Evolutionary conservation across 1,284 basidiomycete genomes (phyloP), one percentile per base, ranked within the genome.

Genomic region (Pascua guehoae): DNA sequence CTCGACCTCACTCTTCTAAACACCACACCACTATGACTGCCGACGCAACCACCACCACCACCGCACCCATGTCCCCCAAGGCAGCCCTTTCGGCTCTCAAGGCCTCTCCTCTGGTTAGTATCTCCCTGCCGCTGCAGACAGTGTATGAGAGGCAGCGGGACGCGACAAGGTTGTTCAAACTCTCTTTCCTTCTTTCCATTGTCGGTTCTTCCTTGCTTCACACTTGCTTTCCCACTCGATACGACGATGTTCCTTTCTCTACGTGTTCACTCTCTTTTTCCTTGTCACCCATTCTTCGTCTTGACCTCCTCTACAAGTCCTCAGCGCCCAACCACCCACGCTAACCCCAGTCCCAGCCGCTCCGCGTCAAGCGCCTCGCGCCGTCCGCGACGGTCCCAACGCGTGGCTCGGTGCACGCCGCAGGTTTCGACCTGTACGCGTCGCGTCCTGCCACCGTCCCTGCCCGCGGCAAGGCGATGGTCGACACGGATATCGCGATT

Each of bases 391-490:
- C 79, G 59, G 73, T 94, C 40, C 96, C 96, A 0, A 95, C 90
- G 10, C 85, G 93, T 56, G 96, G 96, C 1, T 93, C 89, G 8
- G 78, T 86, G 0, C 79, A 88, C 39, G 85, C 95, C 1, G 96
- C 96, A 8, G 96, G 96, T 3, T 98, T 98, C 72, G 96, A 99
- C 76, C 81, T 99, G 42, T 96, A 93, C 78, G 88, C 73, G 7
- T 90, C 91, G 0, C 91, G 93, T 73, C 80, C 81, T 50, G 89
- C 88, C 70, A 75, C 81, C 9, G 84, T 96, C 24, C 89, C 91
- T 10, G 89, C 90, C 2, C 85, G 82, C 51, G 92, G 91, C 54
- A 94, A 97, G 74, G 93, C 90, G 12, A 81, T 98, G 38, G 80
- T 99, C 41, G 88, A 94, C 71, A 94, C 92, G 5, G 92, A 95